Evolutionary conservation across 768 basidiomycete genomes (phyloP), one percentile per base, ranked within the genome.

Genomic region (Tulasnella sp.): DNA sequence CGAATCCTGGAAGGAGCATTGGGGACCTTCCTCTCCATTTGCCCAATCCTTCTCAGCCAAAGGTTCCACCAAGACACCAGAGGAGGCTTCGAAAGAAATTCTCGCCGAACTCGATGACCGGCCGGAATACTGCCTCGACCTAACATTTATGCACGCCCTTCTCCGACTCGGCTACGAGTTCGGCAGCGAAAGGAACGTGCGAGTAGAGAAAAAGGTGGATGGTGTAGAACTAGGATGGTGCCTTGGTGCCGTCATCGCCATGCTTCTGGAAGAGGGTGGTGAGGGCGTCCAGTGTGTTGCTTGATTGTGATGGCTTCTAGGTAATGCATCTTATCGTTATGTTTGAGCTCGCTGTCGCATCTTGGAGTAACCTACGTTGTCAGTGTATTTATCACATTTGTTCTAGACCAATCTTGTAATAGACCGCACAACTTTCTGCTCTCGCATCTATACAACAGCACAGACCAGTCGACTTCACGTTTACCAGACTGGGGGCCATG

Each of bases 91-190:
- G 65, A 48, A 69, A 5, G 68, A 66, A 1, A 77, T 78, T 34
- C 73, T 84, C 68, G 74, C 69, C 0, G 94, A 96, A 65, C 72
- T 98, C 5, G 73, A 78, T 46, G 87, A 74, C 46, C 75, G 93
- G 8, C 92, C 94, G 0, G 94, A 97, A 73, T 93, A 85, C 75
- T 99, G 96, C 68, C 76, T 97, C 37, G 94, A 99, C 68, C 69
- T 98, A 65, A 97, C 89, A 40, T 99, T 94, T 69, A 89, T 91
- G 92, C 82, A 96, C 65, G 83, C 80, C 46, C 68, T 99, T 60
- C 69, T 98, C 57, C 75, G 84, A 58, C 73, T 90, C 2, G 94
- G 94, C 29, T 99, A 98, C 70, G 96, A 93, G 72, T 83, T 98
- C 67, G 74, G 70, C 12, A 82, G 79, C 39, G 73, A 69, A 17